Evolutionary conservation across 2,329 filamentous ascomycete species (phyloP).

Genomic region (Exophiala sp.): DNA sequence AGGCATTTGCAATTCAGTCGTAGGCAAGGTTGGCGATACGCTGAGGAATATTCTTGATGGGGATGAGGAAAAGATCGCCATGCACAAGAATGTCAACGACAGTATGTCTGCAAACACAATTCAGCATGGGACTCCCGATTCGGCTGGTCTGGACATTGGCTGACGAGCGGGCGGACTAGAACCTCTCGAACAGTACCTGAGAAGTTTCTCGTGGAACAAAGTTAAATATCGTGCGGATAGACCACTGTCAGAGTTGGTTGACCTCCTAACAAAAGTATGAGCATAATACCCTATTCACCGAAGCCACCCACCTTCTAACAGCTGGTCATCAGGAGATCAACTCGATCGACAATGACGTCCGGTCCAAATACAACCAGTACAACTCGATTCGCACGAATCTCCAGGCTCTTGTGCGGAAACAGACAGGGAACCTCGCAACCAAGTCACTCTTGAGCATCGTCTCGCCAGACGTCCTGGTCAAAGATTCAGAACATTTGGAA

Average conservation of each 20-base stretch:
- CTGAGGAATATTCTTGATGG: conserved; percentile 75
- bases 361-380: conserved; percentile 89
- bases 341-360: conserved; percentile 93
- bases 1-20: conserved; percentile 68
- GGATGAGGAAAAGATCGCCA: conserved; percentile 71
- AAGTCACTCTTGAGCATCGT: conserved; percentile 90
- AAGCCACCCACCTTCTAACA: neutral
- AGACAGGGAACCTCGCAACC: conserved; percentile 89
- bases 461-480: conserved; percentile 67
- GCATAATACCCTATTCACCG: no score
- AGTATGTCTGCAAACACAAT: conserved; percentile 52
- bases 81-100: conserved; percentile 91
- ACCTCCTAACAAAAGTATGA: conserved; percentile 74
- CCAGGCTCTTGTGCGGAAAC: conserved; percentile 72
- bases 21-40: conserved; percentile 81
- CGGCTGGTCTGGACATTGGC: conserved; percentile 4
- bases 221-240: conserved; percentile 95
- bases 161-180: conserved; percentile 49
- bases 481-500: conserved; percentile 89
- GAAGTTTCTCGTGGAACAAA: conserved; percentile 91
- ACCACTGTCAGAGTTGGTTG: conserved; percentile 77
- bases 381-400: conserved; percentile 83
- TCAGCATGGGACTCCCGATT: neutral
- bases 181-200: conserved; percentile 89
- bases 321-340: conserved; percentile 61